Evolutionary conservation across 2,329 filamentous ascomycete genomes (phyloP).

Genomic region (Ceratocystis colombiana): DNA sequence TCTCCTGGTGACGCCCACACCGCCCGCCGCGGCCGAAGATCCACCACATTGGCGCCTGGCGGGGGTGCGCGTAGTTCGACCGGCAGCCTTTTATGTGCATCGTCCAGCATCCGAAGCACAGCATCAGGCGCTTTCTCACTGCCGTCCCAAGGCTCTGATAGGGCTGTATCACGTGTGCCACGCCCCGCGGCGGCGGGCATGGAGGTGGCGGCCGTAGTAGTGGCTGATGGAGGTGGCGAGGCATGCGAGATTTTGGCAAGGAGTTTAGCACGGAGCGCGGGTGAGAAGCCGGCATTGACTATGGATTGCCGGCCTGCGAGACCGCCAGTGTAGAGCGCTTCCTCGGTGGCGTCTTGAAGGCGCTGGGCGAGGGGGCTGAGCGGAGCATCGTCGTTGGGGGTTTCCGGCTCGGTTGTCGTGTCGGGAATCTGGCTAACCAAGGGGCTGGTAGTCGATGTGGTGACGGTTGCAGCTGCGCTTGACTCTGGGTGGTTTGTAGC

Average conservation of each 20-base stretch:
- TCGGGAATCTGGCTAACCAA: too few relatives aligned
- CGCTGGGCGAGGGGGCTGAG: constrained; percentile 36
- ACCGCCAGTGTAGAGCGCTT: constrained; percentile 50
- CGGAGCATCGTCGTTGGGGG: not conserved
- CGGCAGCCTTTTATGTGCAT: constrained; percentile 59
- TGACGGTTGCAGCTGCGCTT: not conserved
- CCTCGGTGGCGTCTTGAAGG: constrained; percentile 53
- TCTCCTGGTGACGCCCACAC: constrained; percentile 37
- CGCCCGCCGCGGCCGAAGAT: constrained; percentile 41
- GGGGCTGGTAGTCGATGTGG: not conserved
- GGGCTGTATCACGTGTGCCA: constrained; percentile 58
- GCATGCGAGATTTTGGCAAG: constrained; percentile 47
- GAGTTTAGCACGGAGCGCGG: constrained; percentile 50
- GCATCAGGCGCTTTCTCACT: constrained; percentile 63
- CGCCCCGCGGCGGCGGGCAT: constrained; percentile 51
- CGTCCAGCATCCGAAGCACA: constrained; percentile 73
- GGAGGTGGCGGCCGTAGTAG: not conserved
- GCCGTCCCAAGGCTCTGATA: constrained; percentile 65
- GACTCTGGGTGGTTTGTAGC: not conserved
- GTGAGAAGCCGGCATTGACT: constrained; percentile 53
- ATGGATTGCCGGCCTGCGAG: constrained; percentile 49
- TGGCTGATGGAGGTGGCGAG: constrained; percentile 27
- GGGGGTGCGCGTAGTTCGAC: constrained; percentile 36
- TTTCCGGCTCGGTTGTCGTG: not conserved
- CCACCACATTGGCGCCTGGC: constrained; percentile 34